Base-by-base conservation (phyloP, 129 eudicot genomes). In the Arctium minus region DNA sequence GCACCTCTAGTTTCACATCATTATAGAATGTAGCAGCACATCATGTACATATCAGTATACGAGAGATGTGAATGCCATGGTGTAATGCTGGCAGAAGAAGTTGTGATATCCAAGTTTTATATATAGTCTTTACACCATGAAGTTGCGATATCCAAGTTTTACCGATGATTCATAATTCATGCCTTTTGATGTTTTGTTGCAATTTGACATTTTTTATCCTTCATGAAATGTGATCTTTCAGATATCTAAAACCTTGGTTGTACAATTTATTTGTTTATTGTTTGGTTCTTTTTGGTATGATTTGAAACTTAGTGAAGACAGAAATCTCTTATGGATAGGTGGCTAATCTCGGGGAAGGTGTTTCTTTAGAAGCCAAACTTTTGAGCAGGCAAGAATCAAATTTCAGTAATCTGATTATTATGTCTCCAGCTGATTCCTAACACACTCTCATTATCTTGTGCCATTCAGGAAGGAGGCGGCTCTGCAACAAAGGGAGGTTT, bases 281-380 rank as follows among this genome's bases (percentile, higher is more conserved):
- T 18, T 70, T 76, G 40, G 71, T 53, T 68, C 60, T 70, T 70
- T 22, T 5, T 56, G 53, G 53, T 82, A 75, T 27, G 13, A 67
- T 82, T 38, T 77, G 48, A 3, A 83, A 53, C 78, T 69, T 62
- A 69, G 64, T 69, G 71, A 71, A 80, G 33, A 79, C 50, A 46
- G 15, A 50, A 56, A 31, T 75, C 27, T 56, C 1, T 70, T 85
- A 65, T 80, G 82, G 8, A 70, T 79, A 95, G 99, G 92, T 92
- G 67, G 94, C 97, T 76, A 73, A 74, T 88, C 91, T 95, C 60
- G 97, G 99, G 78, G 98, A 95, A 80, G 97, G 98, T 79, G 93
- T 95, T 62, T 91, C 98, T 67, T 70, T 92, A 79, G 98, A 95
- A 87, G 94, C 94, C 71, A 93, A 93, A 82, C 93, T 95, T 75